Percentiles rank a stretch among this genome's conserved stretches.
Evolutionary conservation across 2,329 filamentous ascomycete genomes (phyloP).

Genomic region (Exophiala lecanii-corni): DNA sequence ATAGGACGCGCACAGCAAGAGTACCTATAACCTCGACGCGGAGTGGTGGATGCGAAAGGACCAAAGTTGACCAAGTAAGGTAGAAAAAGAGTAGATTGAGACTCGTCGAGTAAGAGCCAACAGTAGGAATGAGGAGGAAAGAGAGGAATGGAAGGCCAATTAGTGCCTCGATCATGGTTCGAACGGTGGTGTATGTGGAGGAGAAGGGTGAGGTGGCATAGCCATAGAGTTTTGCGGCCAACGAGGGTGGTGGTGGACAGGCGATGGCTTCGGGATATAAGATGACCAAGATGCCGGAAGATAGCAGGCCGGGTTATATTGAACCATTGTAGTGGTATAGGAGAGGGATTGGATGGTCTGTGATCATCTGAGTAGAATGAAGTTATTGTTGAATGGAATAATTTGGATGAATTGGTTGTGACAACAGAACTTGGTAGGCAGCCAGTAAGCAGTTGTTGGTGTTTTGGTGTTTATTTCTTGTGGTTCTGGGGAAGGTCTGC

Average conservation of each 20-base stretch:
- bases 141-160: constrained; percentile 69
- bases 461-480: no score
- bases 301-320: constrained; percentile 26
- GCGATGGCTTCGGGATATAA: constrained; percentile 22
- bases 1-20: constrained; percentile 60
- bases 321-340: constrained; percentile 6
- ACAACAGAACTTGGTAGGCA: no score
- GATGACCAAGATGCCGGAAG: constrained; percentile 22
- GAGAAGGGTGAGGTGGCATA: constrained; percentile 24
- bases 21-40: constrained; percentile 71
- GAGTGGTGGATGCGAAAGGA: constrained; percentile 70
- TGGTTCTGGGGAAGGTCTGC: no score
- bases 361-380: no score
- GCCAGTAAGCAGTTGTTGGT: no score
- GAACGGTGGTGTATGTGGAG: constrained; percentile 22
- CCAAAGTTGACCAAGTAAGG: constrained; percentile 80
- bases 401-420: no score
- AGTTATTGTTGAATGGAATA: no score
- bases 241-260: constrained; percentile 25
- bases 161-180: constrained; percentile 55
- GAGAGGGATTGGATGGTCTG: background rate
- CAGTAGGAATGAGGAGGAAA: constrained; percentile 57
- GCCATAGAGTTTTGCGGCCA: constrained; percentile 18
- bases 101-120: constrained; percentile 69
- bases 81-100: constrained; percentile 86